Percentiles rank a stretch among this genome's conserved stretches.
These are phyloP conservation scores for Colletotrichum chrysophilum DNA, from an alignment of 2,329 filamentous ascomycete species.

Conservation along the genomic window DNA sequence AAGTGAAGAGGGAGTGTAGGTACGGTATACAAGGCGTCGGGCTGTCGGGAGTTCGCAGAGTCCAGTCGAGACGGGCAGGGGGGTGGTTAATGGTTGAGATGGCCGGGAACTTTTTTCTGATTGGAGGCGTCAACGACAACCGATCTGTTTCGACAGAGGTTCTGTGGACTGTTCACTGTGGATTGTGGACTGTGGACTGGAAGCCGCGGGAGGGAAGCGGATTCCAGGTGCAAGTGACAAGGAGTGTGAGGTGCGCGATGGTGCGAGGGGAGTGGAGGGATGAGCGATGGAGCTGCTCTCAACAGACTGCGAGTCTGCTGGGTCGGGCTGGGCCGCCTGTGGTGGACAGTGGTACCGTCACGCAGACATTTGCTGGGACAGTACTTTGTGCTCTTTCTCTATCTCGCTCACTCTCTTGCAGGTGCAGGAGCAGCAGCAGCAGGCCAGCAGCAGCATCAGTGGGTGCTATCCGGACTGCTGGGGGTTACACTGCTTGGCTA, in stretches of 20 bases:
- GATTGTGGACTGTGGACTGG: background rate
- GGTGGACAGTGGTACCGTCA: background rate
- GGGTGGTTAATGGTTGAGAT: conserved; percentile 6
- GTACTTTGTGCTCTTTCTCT: background rate
- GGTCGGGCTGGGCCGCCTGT: conserved; percentile 7
- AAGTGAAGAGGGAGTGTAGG: background rate
- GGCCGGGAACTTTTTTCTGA: conserved; percentile 15
- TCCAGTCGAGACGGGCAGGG: conserved; percentile 12
- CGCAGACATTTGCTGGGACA: background rate
- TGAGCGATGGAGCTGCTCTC: conserved; percentile 3
- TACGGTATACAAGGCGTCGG: background rate
- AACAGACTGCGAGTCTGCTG: conserved; percentile 19
- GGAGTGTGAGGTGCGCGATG: background rate
- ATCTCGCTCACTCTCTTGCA: background rate
- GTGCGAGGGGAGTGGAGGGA: background rate
- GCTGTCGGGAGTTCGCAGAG: conserved; percentile 10
- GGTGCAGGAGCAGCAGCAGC: background rate
- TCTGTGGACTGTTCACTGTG: background rate
- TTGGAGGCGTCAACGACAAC: conserved; percentile 6
- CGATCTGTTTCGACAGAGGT: background rate
- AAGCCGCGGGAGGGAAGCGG: background rate
- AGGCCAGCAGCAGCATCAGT: background rate
- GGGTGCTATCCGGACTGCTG: background rate
- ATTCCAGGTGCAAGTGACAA: background rate
- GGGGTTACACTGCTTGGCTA: conserved; percentile 20